These are phyloP conservation scores for Apiotrichum veenhuisii DNA, from an alignment of 1,284 basidiomycete genomes.

Conservation along the genomic window DNA sequence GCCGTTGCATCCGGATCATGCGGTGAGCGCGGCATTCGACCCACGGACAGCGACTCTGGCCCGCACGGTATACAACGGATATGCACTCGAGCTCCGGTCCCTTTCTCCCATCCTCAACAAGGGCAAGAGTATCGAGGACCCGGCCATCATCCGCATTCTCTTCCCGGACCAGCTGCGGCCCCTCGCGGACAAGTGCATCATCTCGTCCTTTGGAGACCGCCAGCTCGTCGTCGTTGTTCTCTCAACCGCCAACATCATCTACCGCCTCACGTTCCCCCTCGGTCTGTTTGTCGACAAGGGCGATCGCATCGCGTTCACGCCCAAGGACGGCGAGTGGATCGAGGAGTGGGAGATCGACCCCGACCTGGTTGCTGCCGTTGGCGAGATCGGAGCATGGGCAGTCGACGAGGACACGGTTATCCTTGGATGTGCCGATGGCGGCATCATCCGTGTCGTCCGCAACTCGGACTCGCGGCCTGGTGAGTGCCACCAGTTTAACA, in stretches of 20 bases:
- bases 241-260: conserved; percentile 68
- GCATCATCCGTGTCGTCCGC: conserved; percentile 64
- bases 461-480: conserved; percentile 24
- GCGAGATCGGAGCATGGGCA: conserved; percentile 55
- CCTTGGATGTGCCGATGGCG: conserved; percentile 64
- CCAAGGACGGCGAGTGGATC: conserved; percentile 31
- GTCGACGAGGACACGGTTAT: conserved; percentile 66
- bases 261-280: conserved; percentile 64
- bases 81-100: conserved; percentile 71
- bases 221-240: conserved; percentile 69
- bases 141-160: conserved; percentile 66
- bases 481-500: conserved; percentile 18
- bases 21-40: conserved; percentile 62
- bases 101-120: conserved; percentile 52
- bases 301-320: conserved; percentile 30
- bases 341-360: conserved; percentile 40
- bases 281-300: conserved; percentile 21
- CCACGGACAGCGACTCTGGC: conserved; percentile 64
- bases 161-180: conserved; percentile 67
- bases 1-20: conserved; percentile 68
- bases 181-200: conserved; percentile 54
- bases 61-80: conserved; percentile 68
- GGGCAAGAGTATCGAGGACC: conserved; percentile 33
- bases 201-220: conserved; percentile 56
- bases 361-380: conserved; percentile 25